Conservation (phyloP, 345 rosid genomes). For the Ceriops zippeliana region DNA sequence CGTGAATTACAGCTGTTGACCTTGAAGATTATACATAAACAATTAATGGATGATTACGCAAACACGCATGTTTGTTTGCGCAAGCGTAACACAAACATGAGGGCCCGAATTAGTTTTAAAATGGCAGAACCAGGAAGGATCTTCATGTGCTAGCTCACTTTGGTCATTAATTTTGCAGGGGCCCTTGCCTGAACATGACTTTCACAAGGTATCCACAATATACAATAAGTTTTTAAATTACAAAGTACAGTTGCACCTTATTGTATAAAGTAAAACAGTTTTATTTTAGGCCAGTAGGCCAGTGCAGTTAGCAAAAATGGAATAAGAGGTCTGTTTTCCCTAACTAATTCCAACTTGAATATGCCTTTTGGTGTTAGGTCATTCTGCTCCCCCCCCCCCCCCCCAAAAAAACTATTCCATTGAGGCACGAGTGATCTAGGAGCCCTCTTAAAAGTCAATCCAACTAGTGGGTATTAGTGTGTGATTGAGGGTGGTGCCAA, state of each 20-base stretch:
- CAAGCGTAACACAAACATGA: no score
- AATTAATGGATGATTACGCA: not conserved
- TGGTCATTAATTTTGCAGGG: not conserved
- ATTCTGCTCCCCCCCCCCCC: not conserved
- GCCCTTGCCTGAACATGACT: no score
- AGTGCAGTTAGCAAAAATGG: no score
- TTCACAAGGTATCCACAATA: no score
- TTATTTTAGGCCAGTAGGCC: no score
- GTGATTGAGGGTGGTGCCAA: not conserved
- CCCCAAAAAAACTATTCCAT: not conserved
- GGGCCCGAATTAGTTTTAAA: not conserved
- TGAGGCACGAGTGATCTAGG: not conserved
- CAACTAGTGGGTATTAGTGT: not conserved
- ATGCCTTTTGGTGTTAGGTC: constrained; percentile 3
- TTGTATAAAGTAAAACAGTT: no score
- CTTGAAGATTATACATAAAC: not conserved
- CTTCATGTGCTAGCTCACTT: no score
- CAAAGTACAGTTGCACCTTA: no score
- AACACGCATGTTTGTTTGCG: not conserved
- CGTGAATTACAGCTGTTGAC: constrained; percentile 13
- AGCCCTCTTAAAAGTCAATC: constrained; percentile 8
- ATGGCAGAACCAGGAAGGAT: not conserved
- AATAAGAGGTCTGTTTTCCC: no score
- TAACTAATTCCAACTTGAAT: not conserved
- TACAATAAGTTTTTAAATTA: no score